phyloP scores from a whole-genome alignment of 2,329 filamentous ascomycete species.

The Paecilomyces niveus region DNA sequence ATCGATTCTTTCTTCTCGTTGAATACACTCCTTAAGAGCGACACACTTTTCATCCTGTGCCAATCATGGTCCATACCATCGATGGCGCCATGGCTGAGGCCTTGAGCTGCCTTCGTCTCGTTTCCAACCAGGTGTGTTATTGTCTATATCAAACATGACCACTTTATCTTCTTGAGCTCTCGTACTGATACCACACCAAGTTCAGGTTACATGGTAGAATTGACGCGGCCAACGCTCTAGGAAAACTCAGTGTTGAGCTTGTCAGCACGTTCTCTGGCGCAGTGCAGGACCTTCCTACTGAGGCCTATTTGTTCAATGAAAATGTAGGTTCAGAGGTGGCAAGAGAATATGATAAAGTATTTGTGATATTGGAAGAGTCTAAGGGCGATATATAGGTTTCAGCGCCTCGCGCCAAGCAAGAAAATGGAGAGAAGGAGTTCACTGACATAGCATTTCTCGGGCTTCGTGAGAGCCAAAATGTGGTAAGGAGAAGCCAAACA shows the following conservation, averaged over 20 bases:
- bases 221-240: conserved; percentile 27
- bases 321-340: conserved; percentile 7
- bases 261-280: conserved; percentile 25
- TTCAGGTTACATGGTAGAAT: conserved; percentile 22
- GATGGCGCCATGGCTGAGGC: conserved; percentile 23
- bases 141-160: not conserved
- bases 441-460: not conserved
- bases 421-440: not conserved
- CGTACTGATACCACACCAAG: conserved; percentile 12
- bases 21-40: not conserved
- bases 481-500: not conserved
- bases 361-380: not conserved
- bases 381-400: not conserved
- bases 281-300: conserved; percentile 14
- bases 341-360: not conserved
- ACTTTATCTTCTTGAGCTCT: not conserved
- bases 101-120: conserved; percentile 17
- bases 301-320: conserved; percentile 11
- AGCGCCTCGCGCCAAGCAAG: not conserved
- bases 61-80: conserved; percentile 12
- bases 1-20: not conserved
- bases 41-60: not conserved
- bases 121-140: conserved; percentile 19
- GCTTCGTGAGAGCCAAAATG: not conserved
- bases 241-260: conserved; percentile 25